A percentile compares a stretch with the other conserved stretches of the same genome.
phyloP scores from a whole-genome alignment of 2,329 filamentous ascomycete species.

The Truncatella angustata region DNA sequence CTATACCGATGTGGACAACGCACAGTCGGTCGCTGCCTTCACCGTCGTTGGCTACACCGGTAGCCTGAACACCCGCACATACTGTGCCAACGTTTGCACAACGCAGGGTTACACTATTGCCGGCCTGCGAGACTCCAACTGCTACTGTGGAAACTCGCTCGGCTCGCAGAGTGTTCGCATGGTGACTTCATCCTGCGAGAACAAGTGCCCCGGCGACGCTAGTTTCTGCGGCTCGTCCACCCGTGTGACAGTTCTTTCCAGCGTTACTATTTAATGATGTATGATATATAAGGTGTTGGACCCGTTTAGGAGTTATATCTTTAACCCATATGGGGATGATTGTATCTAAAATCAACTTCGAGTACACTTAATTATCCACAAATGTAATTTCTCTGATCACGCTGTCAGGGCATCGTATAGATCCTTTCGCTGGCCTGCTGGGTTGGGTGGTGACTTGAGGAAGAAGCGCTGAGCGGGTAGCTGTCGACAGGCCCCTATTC shows the following conservation, averaged over 20 bases:
- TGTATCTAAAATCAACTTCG: no score
- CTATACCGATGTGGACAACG: constrained; percentile 6
- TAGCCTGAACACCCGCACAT: not conserved
- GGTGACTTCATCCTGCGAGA: constrained; percentile 9
- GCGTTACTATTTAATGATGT: not conserved
- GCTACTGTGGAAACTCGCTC: constrained; percentile 7
- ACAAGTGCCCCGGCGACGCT: constrained; percentile 5
- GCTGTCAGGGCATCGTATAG: no score
- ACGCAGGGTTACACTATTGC: constrained; percentile 6
- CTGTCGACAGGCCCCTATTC: no score
- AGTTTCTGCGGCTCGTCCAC: constrained; percentile 6
- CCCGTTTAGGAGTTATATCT: no score
- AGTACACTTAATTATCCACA: no score
- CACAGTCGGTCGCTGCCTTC: not conserved
- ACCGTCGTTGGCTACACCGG: constrained; percentile 6
- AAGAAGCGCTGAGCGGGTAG: no score
- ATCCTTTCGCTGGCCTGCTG: no score
- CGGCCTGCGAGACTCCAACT: not conserved
- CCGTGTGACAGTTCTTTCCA: constrained; percentile 7
- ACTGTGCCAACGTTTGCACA: constrained; percentile 4
- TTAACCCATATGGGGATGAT: no score
- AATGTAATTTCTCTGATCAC: no score
- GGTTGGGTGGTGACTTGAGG: no score
- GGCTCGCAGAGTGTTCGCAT: constrained; percentile 1
- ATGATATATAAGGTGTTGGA: no score